phyloP scores from a whole-genome alignment of 306 rosid species.

The Cucumis hystrix region DNA sequence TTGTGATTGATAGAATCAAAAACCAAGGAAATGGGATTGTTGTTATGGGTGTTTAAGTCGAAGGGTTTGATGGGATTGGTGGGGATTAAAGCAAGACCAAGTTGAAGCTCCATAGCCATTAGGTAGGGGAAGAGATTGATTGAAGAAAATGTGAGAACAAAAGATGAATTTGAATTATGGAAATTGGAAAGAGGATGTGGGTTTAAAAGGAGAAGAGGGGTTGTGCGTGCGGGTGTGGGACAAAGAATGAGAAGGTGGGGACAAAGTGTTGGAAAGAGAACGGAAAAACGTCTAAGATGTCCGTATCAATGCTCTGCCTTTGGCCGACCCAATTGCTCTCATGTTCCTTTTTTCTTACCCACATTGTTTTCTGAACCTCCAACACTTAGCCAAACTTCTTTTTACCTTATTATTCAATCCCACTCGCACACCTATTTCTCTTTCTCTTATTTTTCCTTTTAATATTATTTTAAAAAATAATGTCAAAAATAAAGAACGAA shows the following conservation, averaged over 20 bases:
- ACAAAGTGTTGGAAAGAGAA: constrained; percentile 37
- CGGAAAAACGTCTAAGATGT: constrained; percentile 23
- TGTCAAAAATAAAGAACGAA: too few species aligned
- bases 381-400: not conserved
- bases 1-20: not conserved
- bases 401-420: not conserved
- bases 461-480: too few species aligned
- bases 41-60: constrained; percentile 10
- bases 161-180: not conserved
- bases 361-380: constrained; percentile 14
- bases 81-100: constrained; percentile 51
- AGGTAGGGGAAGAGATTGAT: not conserved
- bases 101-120: constrained; percentile 78
- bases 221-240: constrained; percentile 12
- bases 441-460: too few species aligned
- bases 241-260: constrained; percentile 2
- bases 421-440: not conserved
- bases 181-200: not conserved
- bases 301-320: constrained; percentile 41
- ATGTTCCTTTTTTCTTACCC: constrained; percentile 3
- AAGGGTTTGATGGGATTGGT: constrained; percentile 8
- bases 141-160: not conserved
- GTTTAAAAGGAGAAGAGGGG: not conserved
- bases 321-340: constrained; percentile 27
- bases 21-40: not conserved